A percentile compares a stretch with the other conserved stretches of the same genome.
Conservation (phyloP, 495 filamentous ascomycete genomes). For the Penicillium waksmanii region DNA sequence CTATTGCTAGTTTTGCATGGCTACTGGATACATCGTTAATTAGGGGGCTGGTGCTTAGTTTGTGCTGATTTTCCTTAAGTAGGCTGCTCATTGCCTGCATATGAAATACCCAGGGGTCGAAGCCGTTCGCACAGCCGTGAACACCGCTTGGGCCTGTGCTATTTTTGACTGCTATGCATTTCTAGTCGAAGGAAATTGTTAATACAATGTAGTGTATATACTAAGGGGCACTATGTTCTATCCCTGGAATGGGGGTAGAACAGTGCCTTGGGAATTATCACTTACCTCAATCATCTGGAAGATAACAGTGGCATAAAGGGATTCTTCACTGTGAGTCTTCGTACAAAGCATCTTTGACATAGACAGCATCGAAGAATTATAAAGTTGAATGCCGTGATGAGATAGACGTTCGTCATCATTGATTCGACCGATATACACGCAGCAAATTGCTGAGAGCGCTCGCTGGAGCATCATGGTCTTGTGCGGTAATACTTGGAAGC, state of each 20-base stretch:
- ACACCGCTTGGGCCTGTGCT: not conserved
- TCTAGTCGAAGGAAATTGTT: not conserved
- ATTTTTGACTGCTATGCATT: not conserved
- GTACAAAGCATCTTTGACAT: slow-evolving; percentile 4
- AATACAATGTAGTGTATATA: not conserved
- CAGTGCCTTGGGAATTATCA: not conserved
- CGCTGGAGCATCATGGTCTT: not conserved
- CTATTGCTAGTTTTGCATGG: not conserved
- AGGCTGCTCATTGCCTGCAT: not conserved
- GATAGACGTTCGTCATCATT: not conserved
- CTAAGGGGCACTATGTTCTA: not conserved
- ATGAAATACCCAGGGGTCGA: not conserved
- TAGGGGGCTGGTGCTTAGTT: not conserved
- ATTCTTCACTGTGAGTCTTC: not conserved
- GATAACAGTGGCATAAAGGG: not conserved
- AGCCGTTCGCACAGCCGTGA: not conserved
- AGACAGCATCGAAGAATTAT: slow-evolving; percentile 1
- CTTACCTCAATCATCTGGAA: slow-evolving; percentile 3
- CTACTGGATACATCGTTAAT: not conserved
- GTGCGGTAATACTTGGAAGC: not conserved
- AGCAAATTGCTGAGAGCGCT: not conserved
- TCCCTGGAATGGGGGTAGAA: not conserved
- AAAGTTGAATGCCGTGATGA: slow-evolving; percentile 3
- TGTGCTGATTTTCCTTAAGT: not conserved
- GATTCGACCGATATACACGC: not conserved